A percentile compares a stretch with the other conserved stretches of the same genome.
These are phyloP conservation scores for Leccinum pellstonianum DNA, from an alignment of 768 basidiomycete genomes.

Conservation along the genomic window DNA sequence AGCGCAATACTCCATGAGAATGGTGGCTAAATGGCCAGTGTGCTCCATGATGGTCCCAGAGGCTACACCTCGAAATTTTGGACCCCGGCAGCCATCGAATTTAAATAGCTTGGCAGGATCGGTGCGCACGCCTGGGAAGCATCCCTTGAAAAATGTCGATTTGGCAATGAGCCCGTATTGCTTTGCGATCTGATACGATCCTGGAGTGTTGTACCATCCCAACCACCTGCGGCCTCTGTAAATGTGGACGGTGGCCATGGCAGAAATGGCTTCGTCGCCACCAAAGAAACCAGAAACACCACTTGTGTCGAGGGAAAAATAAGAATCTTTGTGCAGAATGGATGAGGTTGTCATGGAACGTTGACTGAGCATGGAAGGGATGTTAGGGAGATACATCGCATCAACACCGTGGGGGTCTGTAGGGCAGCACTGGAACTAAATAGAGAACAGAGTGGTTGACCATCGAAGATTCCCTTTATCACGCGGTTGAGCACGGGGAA, in stretches of 20 bases:
- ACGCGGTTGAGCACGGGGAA: not conserved
- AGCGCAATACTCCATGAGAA: constrained; percentile 5
- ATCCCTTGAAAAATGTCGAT: constrained; percentile 12
- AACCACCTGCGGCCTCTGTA: constrained; percentile 26
- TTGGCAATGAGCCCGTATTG: constrained; percentile 23
- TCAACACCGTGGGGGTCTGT: not conserved
- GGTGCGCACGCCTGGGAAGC: constrained; percentile 12
- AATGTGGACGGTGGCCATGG: constrained; percentile 31
- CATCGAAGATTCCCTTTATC: not conserved
- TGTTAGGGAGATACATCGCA: constrained; percentile 4
- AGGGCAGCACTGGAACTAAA: not conserved
- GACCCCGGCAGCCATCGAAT: constrained; percentile 2
- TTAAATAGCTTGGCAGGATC: constrained; percentile 12
- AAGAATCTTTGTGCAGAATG: not conserved
- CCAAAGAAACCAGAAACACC: constrained; percentile 33
- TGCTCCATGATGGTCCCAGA: constrained; percentile 10
- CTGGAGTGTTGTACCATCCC: constrained; percentile 37
- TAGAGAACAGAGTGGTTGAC: not conserved
- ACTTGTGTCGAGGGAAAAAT: constrained; percentile 23
- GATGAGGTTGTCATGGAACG: constrained; percentile 4
- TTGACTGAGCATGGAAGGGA: not conserved
- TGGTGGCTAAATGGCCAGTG: constrained; percentile 8
- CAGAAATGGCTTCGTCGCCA: constrained; percentile 33
- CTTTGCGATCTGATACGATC: constrained; percentile 29
- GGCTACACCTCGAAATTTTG: constrained; percentile 2